A percentile compares a stretch with the other conserved stretches of the same genome.
Evolutionary conservation across 2,329 filamentous ascomycete genomes (phyloP).

Genomic region (Simplicillium sp.): DNA sequence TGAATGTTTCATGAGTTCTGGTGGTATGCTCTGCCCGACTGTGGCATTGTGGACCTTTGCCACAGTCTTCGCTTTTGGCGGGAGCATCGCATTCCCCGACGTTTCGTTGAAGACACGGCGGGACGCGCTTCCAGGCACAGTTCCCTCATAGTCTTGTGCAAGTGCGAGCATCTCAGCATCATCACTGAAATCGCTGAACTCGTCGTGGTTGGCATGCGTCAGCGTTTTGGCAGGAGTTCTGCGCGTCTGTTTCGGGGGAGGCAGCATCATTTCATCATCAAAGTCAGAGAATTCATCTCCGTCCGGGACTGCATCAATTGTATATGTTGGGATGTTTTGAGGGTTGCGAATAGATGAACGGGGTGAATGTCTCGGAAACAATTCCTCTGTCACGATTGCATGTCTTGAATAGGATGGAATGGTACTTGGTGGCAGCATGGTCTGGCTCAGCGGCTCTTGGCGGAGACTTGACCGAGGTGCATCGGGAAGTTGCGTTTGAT

Average conservation of each 20-base stretch:
- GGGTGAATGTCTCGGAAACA: conserved; percentile 13
- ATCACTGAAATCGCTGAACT: conserved; percentile 39
- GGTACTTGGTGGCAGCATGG: conserved; percentile 10
- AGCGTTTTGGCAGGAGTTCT: conserved; percentile 2
- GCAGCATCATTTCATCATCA: conserved; percentile 16
- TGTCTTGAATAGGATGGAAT: conserved; percentile 4
- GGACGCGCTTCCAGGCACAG: conserved; percentile 18
- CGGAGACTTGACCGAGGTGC: conserved; percentile 13
- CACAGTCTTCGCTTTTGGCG: conserved; percentile 20
- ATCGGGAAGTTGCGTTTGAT: conserved; percentile 38
- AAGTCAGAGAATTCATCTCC: conserved; percentile 19
- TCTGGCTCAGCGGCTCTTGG: conserved; percentile 12
- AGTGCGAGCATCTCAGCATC: conserved; percentile 43
- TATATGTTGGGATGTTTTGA: background rate
- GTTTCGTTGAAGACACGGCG: conserved; percentile 35
- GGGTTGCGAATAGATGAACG: background rate
- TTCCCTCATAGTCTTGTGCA: conserved; percentile 38
- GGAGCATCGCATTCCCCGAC: conserved; percentile 32
- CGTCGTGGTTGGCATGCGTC: conserved; percentile 16
- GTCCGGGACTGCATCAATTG: conserved; percentile 3
- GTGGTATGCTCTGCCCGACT: conserved; percentile 27
- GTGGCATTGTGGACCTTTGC: conserved; percentile 21
- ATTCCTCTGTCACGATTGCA: conserved; percentile 13
- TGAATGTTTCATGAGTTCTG: conserved; percentile 51
- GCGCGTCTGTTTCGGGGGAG: conserved; percentile 3